Base-by-base conservation (phyloP, 2,329 filamentous ascomycete genomes). In the Penicillium psychrosexuale region DNA sequence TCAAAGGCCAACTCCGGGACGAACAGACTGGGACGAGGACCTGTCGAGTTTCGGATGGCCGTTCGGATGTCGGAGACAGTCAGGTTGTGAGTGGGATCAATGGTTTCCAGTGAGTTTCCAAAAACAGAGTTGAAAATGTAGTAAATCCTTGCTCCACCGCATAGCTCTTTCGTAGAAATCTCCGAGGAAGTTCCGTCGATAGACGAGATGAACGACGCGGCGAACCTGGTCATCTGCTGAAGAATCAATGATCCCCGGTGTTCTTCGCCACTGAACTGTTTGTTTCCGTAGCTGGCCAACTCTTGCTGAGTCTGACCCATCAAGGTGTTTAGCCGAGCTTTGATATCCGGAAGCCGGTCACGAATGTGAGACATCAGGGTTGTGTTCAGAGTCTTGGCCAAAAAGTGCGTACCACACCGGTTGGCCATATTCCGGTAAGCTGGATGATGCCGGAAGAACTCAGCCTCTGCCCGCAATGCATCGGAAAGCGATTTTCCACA, bases 281-380 rank as follows among this genome's bases (percentile, higher is more conserved):
- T 96, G 71, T 97, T 95, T 36, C 94, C 94, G 70, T 99, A 99
- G 74, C 93, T 96, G 40, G 94, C 94, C 54, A 99, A 82, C 74
- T 99, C 94, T 77, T 99, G 94, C 71, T 99, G 94, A 46, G 94
- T 97, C 75, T 99, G 94, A n/a, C 94, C 94, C 94, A 99, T 99
- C 48, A 99, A 79, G 0, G 94, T 99, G 75, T 99, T 99, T 58
- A 99, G 82, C 52, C 94, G 87, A 47, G 94, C 94, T 77, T 99
- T 99, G 79, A 99, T 99, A 73, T 99, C 94, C 30, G 94, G 94
- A 66, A 99, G 79, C 44, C 94, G 86, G 72, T 99, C 94, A 57
- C 94, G 89, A 69, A 99, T 99, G 70, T 99, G 94, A 22, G 86
- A 78, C 94, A 99, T 97, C 61, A 99, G 82, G 12, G 94, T 99